Conservation (phyloP, 2,329 filamentous ascomycete species). For the Microcyclospora tardicrescens region DNA sequence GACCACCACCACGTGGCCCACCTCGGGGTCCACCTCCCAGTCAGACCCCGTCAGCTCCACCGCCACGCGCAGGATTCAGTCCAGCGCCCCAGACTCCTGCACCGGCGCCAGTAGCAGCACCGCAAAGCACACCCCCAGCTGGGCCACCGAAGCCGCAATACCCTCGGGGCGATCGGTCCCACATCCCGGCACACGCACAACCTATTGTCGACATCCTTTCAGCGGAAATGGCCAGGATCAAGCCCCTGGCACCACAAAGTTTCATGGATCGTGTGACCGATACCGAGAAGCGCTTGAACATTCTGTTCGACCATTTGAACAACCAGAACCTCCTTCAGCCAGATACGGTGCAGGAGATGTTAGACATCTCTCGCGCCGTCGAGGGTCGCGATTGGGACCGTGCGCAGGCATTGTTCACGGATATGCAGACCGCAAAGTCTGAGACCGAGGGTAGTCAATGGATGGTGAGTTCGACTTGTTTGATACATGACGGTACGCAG, state of each 20-base stretch:
- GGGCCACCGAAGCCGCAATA: conserved; percentile 22
- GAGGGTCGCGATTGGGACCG: conserved; percentile 32
- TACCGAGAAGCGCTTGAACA: conserved; percentile 79
- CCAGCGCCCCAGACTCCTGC: conserved; percentile 27
- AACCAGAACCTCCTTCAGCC: conserved; percentile 81
- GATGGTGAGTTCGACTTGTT: conserved; percentile 31
- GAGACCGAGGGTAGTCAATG: conserved; percentile 36
- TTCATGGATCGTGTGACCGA: conserved; percentile 86
- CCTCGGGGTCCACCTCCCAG: conserved; percentile 24
- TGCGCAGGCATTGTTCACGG: conserved; percentile 31
- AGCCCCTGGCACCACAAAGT: conserved; percentile 68
- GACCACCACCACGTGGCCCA: conserved; percentile 36
- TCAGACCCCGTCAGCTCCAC: conserved; percentile 6
- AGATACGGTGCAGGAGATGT: conserved; percentile 58
- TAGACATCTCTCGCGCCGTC: conserved; percentile 37
- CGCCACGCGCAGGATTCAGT: conserved; percentile 12
- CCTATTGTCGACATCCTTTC: conserved; percentile 70
- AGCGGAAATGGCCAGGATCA: conserved; percentile 79
- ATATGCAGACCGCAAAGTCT: conserved; percentile 35
- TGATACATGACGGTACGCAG: neutral
- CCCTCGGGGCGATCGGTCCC: conserved; percentile 65
- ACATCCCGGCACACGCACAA: conserved; percentile 67
- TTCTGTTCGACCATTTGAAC: conserved; percentile 95
- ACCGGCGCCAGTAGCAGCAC: conserved; percentile 2
- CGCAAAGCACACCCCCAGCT: conserved; percentile 2